Conservation (phyloP, 768 basidiomycete genomes). For the Tylopilus plumbeoviolaceoides region DNA sequence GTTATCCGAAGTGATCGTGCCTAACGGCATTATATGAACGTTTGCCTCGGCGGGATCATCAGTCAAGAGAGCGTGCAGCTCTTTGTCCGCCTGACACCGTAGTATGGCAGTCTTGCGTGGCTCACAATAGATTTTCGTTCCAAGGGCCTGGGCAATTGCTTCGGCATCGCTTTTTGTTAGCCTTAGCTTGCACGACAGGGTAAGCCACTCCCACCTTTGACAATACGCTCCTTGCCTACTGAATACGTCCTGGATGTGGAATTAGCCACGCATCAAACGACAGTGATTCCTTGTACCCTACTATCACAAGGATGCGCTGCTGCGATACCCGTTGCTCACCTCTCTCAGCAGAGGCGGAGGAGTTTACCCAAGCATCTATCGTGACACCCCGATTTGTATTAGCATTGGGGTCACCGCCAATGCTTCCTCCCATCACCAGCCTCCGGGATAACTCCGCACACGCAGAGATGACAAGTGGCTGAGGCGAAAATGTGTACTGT, state of each 20-base stretch:
- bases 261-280: background rate
- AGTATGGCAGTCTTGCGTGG: slow-evolving; percentile 77
- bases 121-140: slow-evolving; percentile 87
- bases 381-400: slow-evolving; percentile 29
- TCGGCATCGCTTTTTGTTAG: background rate
- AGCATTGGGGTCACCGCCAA: slow-evolving; percentile 24
- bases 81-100: slow-evolving; percentile 78
- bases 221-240: slow-evolving; percentile 96
- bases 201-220: slow-evolving; percentile 62
- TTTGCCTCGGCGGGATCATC: slow-evolving; percentile 68
- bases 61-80: slow-evolving; percentile 75
- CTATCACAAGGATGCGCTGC: slow-evolving; percentile 53
- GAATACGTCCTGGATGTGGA: slow-evolving; percentile 75
- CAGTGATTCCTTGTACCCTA: slow-evolving; percentile 51
- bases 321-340: slow-evolving; percentile 35
- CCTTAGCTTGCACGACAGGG: background rate
- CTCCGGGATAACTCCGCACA: slow-evolving; percentile 79
- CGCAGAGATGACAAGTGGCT: slow-evolving; percentile 89
- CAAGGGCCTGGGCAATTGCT: slow-evolving; percentile 84
- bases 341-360: slow-evolving; percentile 16
- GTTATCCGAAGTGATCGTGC: slow-evolving; percentile 68
- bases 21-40: slow-evolving; percentile 85
- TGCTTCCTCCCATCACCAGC: slow-evolving; percentile 41
- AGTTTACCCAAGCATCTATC: slow-evolving; percentile 52
- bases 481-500: slow-evolving; percentile 92